These are phyloP conservation scores for Solanum lycopersicoides DNA, from an alignment of 257 asterid genomes.

Conservation along the genomic window DNA sequence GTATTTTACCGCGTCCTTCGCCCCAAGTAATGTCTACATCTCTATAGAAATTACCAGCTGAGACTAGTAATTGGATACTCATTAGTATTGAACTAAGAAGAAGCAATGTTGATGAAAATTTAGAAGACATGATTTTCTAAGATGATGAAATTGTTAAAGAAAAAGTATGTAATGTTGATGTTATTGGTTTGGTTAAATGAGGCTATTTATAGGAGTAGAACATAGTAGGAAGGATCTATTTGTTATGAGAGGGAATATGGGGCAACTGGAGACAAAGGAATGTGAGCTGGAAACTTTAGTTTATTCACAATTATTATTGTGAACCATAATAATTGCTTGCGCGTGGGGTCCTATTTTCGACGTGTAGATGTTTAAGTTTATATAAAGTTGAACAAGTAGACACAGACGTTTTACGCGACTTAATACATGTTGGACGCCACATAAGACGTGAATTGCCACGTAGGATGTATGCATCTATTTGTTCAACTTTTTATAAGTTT, in stretches of 20 bases:
- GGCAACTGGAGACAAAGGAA: neutral
- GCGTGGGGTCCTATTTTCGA: neutral
- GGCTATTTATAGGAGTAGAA: neutral
- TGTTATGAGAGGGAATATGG: neutral
- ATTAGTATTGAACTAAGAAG: neutral
- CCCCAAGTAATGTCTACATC: constrained; percentile 1
- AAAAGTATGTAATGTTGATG: neutral
- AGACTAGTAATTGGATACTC: neutral
- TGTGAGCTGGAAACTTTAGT: neutral
- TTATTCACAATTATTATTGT: neutral
- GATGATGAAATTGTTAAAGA: neutral
- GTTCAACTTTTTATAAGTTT: too few species aligned
- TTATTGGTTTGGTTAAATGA: neutral
- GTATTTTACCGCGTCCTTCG: neutral
- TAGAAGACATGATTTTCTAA: neutral
- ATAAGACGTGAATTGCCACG: neutral
- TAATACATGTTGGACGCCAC: accelerated
- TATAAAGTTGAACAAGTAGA: too few species aligned
- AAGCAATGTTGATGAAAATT: neutral
- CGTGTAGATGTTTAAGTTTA: too few species aligned
- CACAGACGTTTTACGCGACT: accelerated
- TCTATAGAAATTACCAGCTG: constrained; percentile 5
- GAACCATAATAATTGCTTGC: neutral
- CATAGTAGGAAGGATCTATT: neutral
- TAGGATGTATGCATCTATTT: too few species aligned